Percentiles rank a stretch among this genome's conserved stretches.
Conservation (phyloP, 2,329 filamentous ascomycete genomes). For the Hymenoscyphus fraxineus region DNA sequence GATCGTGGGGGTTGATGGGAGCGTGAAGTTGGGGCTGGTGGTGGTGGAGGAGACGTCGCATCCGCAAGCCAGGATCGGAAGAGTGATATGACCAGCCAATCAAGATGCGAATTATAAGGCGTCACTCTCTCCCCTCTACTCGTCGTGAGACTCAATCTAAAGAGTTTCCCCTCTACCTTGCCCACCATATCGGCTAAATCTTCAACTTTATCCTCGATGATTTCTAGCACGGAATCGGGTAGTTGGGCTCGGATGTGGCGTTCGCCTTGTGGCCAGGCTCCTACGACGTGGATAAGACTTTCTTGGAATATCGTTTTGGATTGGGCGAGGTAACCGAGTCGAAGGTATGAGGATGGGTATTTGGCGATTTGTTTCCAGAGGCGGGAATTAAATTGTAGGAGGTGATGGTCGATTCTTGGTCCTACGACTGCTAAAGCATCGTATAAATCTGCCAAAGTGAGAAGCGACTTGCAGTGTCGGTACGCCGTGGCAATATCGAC, state of each 20-base stretch:
- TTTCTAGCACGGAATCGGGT: slow-evolving; percentile 73
- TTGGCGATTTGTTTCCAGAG: slow-evolving; percentile 97
- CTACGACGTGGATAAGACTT: slow-evolving; percentile 88
- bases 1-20: slow-evolving; percentile 20
- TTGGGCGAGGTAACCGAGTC: slow-evolving; percentile 79
- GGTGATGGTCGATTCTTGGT: slow-evolving; percentile 86
- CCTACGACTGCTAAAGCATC: slow-evolving; percentile 85
- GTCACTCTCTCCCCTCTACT: slow-evolving; percentile 77
- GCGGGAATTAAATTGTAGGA: slow-evolving; percentile 84
- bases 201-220: slow-evolving; percentile 93
- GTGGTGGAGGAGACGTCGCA: slow-evolving; percentile 66
- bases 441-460: slow-evolving; percentile 90
- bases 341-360: slow-evolving; percentile 88
- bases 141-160: slow-evolving; percentile 72
- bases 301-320: slow-evolving; percentile 82
- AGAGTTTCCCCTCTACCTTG: slow-evolving; percentile 76
- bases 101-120: slow-evolving; percentile 74
- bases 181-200: slow-evolving; percentile 81
- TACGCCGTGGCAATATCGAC: slow-evolving; percentile 91
- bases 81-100: slow-evolving; percentile 82
- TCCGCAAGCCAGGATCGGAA: slow-evolving; percentile 94
- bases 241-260: slow-evolving; percentile 69
- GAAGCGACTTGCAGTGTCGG: slow-evolving; percentile 85
- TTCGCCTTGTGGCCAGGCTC: slow-evolving; percentile 83
- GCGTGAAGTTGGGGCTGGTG: slow-evolving; percentile 37